Evolutionary conservation across 306 rosid genomes (phyloP).

Genomic region (Cercis canadensis): DNA sequence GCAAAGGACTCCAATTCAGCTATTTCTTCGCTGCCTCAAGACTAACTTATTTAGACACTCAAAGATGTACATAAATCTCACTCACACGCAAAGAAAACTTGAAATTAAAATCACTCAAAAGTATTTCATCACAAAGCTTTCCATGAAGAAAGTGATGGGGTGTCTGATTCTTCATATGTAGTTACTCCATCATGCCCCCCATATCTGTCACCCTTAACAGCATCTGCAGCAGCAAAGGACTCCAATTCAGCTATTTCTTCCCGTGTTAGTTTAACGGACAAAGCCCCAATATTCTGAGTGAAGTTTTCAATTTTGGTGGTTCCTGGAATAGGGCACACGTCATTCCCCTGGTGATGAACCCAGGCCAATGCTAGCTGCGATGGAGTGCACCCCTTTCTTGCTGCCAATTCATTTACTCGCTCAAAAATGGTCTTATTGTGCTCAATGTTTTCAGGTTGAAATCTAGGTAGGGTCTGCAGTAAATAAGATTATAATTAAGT

Average conservation of each 20-base stretch:
- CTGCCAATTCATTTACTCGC: conserved; percentile 51
- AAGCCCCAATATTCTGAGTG: conserved; percentile 52
- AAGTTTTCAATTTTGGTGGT: conserved; percentile 63
- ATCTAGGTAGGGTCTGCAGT: conserved; percentile 51
- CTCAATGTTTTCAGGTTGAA: conserved; percentile 56
- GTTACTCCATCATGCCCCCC: fast-evolving
- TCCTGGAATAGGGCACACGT: conserved; percentile 65
- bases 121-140: conserved; percentile 24
- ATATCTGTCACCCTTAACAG: conserved; percentile 56
- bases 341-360: conserved; percentile 58
- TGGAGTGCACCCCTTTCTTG: conserved; percentile 54
- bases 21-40: too few relatives aligned
- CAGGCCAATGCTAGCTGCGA: conserved; percentile 59
- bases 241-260: conserved; percentile 62
- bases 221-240: conserved; percentile 53
- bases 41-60: too few relatives aligned
- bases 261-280: conserved; percentile 53
- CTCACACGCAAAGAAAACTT: too few relatives aligned
- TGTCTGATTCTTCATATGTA: conserved; percentile 58
- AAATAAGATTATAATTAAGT: too few relatives aligned
- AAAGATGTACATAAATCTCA: too few relatives aligned
- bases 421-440: conserved; percentile 58
- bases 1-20: conserved; percentile 62
- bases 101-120: too few relatives aligned
- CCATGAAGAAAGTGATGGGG: conserved; percentile 67